phyloP scores from a whole-genome alignment of 805 yeast species.

The Candida pseudofarinosa region DNA sequence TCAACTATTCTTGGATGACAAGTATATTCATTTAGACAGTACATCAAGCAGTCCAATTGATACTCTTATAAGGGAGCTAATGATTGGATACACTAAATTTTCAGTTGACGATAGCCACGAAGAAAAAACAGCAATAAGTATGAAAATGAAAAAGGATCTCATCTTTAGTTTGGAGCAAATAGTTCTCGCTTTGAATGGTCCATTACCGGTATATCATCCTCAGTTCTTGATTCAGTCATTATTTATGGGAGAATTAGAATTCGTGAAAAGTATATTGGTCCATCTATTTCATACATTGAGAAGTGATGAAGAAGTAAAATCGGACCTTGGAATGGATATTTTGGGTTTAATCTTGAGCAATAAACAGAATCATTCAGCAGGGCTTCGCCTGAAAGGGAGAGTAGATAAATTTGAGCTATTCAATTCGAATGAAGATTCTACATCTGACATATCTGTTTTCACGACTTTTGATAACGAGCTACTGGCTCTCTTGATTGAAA shows the following conservation, averaged over 20 bases:
- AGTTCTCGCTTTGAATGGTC: constrained; percentile 79
- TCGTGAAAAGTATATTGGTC: constrained; percentile 56
- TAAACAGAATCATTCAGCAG: neutral
- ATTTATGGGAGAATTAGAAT: constrained; percentile 52
- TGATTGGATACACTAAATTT: constrained; percentile 24
- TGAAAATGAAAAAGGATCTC: constrained; percentile 10
- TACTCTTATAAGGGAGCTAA: constrained; percentile 42
- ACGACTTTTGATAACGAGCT: constrained; percentile 37
- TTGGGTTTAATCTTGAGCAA: constrained; percentile 12
- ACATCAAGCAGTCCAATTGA: constrained; percentile 40
- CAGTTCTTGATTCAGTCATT: constrained; percentile 76
- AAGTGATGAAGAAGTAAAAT: constrained; percentile 20
- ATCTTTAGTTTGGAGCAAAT: constrained; percentile 56
- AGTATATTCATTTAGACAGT: constrained; percentile 37
- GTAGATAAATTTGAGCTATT: neutral
- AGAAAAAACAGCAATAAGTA: constrained; percentile 25
- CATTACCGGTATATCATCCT: constrained; percentile 87
- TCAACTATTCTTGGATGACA: constrained; percentile 80
- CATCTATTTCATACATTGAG: constrained; percentile 52
- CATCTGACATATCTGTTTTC: constrained; percentile 20
- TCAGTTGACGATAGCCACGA: constrained; percentile 8
- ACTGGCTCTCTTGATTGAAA: constrained; percentile 50
- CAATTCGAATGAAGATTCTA: neutral
- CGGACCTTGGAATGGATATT: constrained; percentile 32
- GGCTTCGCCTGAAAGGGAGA: neutral